Conservation (phyloP, 768 basidiomycete genomes). For the Suillus discolor region DNA sequence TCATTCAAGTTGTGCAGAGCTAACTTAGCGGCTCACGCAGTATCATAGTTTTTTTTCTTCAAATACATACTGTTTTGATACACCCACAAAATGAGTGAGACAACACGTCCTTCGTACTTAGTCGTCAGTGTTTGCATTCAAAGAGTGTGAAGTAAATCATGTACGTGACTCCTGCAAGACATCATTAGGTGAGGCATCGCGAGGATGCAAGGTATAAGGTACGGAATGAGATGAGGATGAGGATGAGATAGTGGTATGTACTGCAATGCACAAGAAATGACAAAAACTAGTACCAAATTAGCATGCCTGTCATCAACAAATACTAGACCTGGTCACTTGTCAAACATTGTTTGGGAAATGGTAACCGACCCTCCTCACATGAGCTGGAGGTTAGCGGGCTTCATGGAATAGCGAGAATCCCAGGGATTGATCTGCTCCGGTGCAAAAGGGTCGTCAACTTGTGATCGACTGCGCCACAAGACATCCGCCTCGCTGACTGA, state of each 20-base stretch:
- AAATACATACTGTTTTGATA: no score
- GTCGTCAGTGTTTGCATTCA: neutral
- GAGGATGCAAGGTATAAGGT: no score
- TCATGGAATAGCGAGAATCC: neutral
- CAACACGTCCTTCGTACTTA: no score
- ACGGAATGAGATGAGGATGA: neutral
- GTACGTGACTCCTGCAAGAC: neutral
- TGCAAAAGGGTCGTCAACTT: neutral
- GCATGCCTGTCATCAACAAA: neutral
- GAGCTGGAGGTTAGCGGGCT: neutral
- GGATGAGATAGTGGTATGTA: neutral
- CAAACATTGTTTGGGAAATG: neutral
- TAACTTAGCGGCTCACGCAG: no score
- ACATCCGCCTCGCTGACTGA: no score
- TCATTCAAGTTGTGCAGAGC: no score
- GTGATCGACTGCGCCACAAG: neutral
- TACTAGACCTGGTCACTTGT: no score
- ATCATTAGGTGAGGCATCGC: neutral
- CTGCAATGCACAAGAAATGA: neutral
- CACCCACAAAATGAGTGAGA: no score
- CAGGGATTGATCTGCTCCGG: neutral
- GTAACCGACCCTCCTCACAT: neutral
- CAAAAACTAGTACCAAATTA: neutral
- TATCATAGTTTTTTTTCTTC: no score
- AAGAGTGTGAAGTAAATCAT: neutral